phyloP scores from a whole-genome alignment of 2,329 filamentous ascomycete species.

The Orbilia blumenaviensis region DNA sequence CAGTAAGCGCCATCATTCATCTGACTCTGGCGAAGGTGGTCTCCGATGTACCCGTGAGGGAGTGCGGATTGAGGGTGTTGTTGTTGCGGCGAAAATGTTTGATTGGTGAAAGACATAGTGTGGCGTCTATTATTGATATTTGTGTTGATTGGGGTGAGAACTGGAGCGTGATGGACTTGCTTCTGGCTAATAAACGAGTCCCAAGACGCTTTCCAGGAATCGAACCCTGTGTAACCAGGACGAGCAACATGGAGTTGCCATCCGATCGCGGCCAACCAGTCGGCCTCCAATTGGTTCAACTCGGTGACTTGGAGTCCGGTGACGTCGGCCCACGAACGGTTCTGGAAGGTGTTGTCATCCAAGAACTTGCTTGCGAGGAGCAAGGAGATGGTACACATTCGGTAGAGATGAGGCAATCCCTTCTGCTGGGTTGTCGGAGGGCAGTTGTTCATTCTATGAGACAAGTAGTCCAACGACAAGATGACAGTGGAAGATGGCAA shows the following conservation, averaged over 20 bases:
- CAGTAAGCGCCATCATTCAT: conserved; percentile 61
- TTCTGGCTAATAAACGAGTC: conserved; percentile 68
- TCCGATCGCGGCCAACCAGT: conserved; percentile 83
- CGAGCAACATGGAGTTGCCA: conserved; percentile 90
- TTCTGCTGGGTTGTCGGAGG: conserved; percentile 68
- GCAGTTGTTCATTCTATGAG: conserved; percentile 80
- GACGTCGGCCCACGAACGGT: conserved; percentile 94
- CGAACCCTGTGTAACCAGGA: conserved; percentile 76
- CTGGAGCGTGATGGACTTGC: conserved; percentile 59
- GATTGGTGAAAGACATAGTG: conserved; percentile 64
- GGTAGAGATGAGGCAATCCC: conserved; percentile 78
- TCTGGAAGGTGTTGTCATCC: conserved; percentile 97
- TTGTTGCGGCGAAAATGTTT: conserved; percentile 65
- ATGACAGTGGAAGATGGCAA: conserved; percentile 91
- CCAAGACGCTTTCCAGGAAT: conserved; percentile 73
- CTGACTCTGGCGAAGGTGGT: conserved; percentile 59
- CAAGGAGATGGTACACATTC: conserved; percentile 83
- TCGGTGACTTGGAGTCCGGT: conserved; percentile 86
- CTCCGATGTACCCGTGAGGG: conserved; percentile 53
- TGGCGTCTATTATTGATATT: conserved; percentile 66
- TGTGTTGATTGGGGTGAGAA: conserved; percentile 72
- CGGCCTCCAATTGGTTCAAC: conserved; percentile 83
- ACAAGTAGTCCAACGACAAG: conserved; percentile 87
- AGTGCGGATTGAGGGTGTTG: conserved; percentile 60
- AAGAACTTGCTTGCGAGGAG: conserved; percentile 93